Base-by-base conservation (phyloP, 176 grass and related monocot species). In the Pharus latifolius region DNA sequence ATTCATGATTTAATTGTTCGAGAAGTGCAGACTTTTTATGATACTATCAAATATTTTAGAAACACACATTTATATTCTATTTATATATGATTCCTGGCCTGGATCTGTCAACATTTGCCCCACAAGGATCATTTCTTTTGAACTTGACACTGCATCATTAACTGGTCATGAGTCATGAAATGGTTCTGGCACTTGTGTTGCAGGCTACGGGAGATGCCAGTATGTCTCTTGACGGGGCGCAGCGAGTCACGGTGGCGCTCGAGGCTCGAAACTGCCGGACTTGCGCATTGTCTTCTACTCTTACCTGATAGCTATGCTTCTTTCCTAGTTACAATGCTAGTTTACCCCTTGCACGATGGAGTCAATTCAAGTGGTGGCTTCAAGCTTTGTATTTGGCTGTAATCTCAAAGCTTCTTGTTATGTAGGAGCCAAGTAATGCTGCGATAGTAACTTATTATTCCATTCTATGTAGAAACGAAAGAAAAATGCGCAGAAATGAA, bases 141-240 rank as follows among this genome's bases (percentile, higher is more conserved):
- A 17, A 30, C 7, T 0, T 23, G 26, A 16, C 7, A 12, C 37
- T 56, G 5, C 3, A 2, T 49, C 17, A 35, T 14, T 13, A 2
- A 46, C 2, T 41, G 34, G 40, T 2, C 28, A 71, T n/a, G n/a
- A n/a, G n/a, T n/a, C n/a, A n/a, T 51, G 17, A 0, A 10, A 9
- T 17, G 15, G 3, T 2, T 8, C n/a, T 25, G 4, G 7, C 38
- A 48, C 19, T 60, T 64, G 1, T 74, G 16, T 27, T 8, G 56
- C 77, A 85, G 76, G 83, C 17, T 85, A 80, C 30, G 83, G 83
- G 18, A 69, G 48, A 4, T 85, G 83, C 83, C 80, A 64, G 3
- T 85, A 80, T 23, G 56, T 75, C 76, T 75, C 70, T 63, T 85
- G 83, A 85, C 70, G 69, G 76, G 49, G 14, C 70, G 83, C 76